Evolutionary conservation across 805 yeast species (phyloP).

Genomic region (Scheffersomyces ergatensis): DNA sequence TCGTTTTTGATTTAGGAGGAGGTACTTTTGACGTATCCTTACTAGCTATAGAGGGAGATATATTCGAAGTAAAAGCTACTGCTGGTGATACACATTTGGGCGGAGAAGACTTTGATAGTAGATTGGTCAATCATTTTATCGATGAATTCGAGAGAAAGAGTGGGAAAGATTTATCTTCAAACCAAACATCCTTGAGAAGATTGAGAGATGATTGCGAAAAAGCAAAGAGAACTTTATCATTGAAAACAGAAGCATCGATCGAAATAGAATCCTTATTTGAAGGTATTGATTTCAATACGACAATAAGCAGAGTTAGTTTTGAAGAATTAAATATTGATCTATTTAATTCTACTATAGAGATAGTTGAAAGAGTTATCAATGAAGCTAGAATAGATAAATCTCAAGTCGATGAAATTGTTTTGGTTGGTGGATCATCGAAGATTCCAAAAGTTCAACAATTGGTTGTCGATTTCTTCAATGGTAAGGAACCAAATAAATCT

Average conservation of each 20-base stretch:
- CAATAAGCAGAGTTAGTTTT: conserved; percentile 95
- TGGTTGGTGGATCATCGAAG: conserved; percentile 99
- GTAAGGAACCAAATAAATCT: conserved; percentile 95
- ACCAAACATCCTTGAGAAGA: conserved; percentile 86
- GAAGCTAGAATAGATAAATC: conserved; percentile 87
- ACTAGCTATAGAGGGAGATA: conserved; percentile 85
- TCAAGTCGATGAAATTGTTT: conserved; percentile 90
- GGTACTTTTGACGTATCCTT: conserved; percentile 95
- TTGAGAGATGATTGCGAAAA: conserved; percentile 97
- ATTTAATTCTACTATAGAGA: conserved; percentile 92
- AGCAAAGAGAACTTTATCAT: conserved; percentile 94
- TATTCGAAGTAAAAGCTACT: conserved; percentile 88
- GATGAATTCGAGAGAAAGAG: conserved; percentile 96
- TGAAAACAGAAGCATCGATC: conserved; percentile 92
- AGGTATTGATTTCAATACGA: conserved; percentile 93
- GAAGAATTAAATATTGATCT: conserved; percentile 93
- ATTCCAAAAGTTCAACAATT: conserved; percentile 97
- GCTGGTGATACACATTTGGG: conserved; percentile 97
- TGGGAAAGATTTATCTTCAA: conserved; percentile 75
- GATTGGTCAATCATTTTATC: conserved; percentile 83
- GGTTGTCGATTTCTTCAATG: conserved; percentile 84
- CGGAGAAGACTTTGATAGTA: conserved; percentile 94
- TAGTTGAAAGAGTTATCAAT: conserved; percentile 92
- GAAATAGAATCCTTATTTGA: conserved; percentile 94
- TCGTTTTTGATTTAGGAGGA: conserved; percentile 95